Percentiles rank a stretch among this genome's conserved stretches.
Conservation (phyloP, 495 filamentous ascomycete genomes). For the Annulohypoxylon bovei region DNA sequence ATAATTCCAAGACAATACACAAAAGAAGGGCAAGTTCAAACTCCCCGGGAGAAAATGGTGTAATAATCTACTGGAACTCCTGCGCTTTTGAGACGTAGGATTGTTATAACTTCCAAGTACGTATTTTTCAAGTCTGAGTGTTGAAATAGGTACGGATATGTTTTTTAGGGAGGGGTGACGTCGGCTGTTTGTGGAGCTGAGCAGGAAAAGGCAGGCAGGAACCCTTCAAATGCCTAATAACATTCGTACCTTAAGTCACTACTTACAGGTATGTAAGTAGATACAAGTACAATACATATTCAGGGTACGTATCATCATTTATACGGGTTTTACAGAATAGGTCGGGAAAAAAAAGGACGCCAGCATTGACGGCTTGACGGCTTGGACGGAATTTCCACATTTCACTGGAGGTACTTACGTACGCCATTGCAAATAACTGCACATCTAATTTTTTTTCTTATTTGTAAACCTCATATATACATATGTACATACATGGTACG, state of each 20-base stretch:
- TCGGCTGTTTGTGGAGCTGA: slow-evolving; percentile 32
- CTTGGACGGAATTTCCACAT: slow-evolving; percentile 7
- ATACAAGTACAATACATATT: background rate
- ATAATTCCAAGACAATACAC: slow-evolving; percentile 28
- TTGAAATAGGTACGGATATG: slow-evolving; percentile 14
- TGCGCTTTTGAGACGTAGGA: slow-evolving; percentile 24
- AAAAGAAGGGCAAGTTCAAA: background rate
- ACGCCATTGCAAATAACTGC: slow-evolving; percentile 16
- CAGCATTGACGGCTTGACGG: background rate
- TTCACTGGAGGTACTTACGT: slow-evolving; percentile 17
- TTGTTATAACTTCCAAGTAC: slow-evolving; percentile 18
- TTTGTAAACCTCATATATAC: background rate
- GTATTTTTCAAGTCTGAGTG: slow-evolving; percentile 15
- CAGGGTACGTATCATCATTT: slow-evolving; percentile 1
- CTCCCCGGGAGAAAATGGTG: slow-evolving; percentile 9
- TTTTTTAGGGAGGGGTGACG: slow-evolving; percentile 32
- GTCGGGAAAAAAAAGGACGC: slow-evolving; percentile 12
- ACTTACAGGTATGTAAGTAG: background rate
- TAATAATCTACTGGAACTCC: slow-evolving; percentile 9
- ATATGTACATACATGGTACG: background rate
- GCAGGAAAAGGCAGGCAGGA: background rate
- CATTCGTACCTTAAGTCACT: background rate
- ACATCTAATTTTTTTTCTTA: background rate
- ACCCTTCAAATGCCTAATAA: slow-evolving; percentile 14
- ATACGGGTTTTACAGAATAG: slow-evolving; percentile 2